Base-by-base conservation (phyloP, 352 stramenopile genomes). In the Phytophthora citricola region DNA sequence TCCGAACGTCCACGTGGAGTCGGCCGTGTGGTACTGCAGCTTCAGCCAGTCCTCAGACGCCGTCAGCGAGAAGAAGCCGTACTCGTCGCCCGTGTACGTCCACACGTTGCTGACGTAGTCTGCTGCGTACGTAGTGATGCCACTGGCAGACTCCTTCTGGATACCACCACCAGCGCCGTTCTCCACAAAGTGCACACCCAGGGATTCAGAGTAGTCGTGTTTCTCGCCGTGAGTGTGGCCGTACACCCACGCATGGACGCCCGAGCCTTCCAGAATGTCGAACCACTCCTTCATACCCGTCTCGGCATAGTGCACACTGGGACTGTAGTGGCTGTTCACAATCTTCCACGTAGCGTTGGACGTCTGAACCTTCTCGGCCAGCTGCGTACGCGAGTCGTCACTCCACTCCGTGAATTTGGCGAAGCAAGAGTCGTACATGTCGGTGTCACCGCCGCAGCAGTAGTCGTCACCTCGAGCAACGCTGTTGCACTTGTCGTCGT, bases 131-230 rank as follows among this genome's bases (percentile, higher is more conserved):
- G 71, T 66, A 7, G 85, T 81, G 38, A 93, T 75, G 51, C 80
- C 81, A 55, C 83, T 89, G 20, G 83, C 76, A 36, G 87, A 90
- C 51, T 90, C 80, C 51, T 89, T 91, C 70, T 90, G 66, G 50
- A 93, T 93, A 49, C 86, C 86, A 12, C 86, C 84, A 41, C 82
- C 84, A n/a, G 82, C 85, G 8, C 83, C 85, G 43, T 93, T 93
- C 54, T 92, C 83, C 9, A 93, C 71, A 49, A 93, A 93, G 59
- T 93, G 85, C 5, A 85, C 83, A 24, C 73, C 75, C 40, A 88
- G 63, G 32, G 56, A 65, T 17, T 71, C 64, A n/a, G 82, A 77
- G 58, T 89, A 83, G 46, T 93, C 84, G 71, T 93, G 84, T 55
- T 87, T 91, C 71, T 91, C 79, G 43, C 81, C 82, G 67, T 91